A percentile compares a stretch with the other conserved stretches of the same genome.
These are phyloP conservation scores for Fusarium virguliforme DNA, from an alignment of 2,329 filamentous ascomycete genomes.

Conservation along the genomic window DNA sequence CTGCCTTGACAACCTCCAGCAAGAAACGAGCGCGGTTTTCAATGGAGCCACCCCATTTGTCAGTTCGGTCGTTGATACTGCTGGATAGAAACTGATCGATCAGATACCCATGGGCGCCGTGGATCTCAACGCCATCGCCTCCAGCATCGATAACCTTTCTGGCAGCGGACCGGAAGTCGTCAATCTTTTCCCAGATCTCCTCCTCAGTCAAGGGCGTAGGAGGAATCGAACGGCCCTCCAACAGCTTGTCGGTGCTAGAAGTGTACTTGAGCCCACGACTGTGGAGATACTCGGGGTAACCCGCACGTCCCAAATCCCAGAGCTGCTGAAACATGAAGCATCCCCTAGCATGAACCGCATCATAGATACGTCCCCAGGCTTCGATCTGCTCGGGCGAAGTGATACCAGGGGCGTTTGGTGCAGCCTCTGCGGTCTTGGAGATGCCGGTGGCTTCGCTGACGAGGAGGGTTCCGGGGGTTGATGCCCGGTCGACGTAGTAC, in stretches of 20 bases:
- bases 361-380: slow-evolving; percentile 73
- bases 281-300: slow-evolving; percentile 35
- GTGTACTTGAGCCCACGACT: slow-evolving; percentile 50
- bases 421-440: slow-evolving; percentile 50
- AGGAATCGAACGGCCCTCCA: slow-evolving; percentile 43
- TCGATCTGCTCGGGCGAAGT: slow-evolving; percentile 70
- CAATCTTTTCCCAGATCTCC: slow-evolving; percentile 77
- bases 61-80: slow-evolving; percentile 67
- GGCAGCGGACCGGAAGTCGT: slow-evolving; percentile 70
- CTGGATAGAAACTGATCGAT: slow-evolving; percentile 75
- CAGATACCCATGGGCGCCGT: slow-evolving; percentile 73
- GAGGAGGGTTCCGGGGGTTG: slow-evolving; percentile 61
- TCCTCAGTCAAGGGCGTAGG: slow-evolving; percentile 67
- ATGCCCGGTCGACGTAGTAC: slow-evolving; percentile 65
- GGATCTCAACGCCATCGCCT: slow-evolving; percentile 78
- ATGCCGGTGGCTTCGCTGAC: slow-evolving; percentile 65
- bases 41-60: slow-evolving; percentile 69
- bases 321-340: slow-evolving; percentile 76
- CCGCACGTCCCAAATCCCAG: slow-evolving; percentile 74
- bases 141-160: slow-evolving; percentile 74
- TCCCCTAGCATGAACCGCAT: slow-evolving; percentile 75
- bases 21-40: slow-evolving; percentile 69
- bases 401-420: slow-evolving; percentile 69
- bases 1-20: slow-evolving; percentile 64
- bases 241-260: slow-evolving; percentile 45